A percentile compares a stretch with the other conserved stretches of the same genome.
Evolutionary conservation across 148 eudicot genomes (phyloP).

Genomic region (Rhododendron williamsianum): DNA sequence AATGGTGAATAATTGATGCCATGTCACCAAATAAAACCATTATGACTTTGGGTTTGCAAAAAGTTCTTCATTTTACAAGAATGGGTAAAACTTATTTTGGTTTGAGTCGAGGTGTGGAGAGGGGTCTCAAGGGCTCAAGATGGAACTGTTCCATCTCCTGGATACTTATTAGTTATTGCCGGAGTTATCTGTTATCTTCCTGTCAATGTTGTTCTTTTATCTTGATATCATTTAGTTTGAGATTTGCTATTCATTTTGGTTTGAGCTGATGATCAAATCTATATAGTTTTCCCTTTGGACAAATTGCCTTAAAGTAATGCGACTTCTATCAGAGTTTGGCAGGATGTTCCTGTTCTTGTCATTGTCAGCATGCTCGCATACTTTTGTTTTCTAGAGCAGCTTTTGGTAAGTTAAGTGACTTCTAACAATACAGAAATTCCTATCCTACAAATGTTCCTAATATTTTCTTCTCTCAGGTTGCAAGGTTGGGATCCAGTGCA

Average conservation of each 20-base stretch:
- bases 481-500: constrained; percentile 78
- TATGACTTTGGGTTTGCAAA: background rate
- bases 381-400: constrained; percentile 91
- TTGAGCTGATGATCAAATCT: background rate
- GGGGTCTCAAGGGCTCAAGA: background rate
- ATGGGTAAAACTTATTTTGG: background rate
- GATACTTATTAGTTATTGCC: background rate
- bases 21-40: background rate
- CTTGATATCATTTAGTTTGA: background rate
- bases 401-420: constrained; percentile 57
- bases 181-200: background rate
- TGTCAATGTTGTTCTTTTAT: background rate
- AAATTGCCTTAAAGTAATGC: constrained; percentile 5
- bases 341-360: constrained; percentile 91
- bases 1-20: background rate
- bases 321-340: constrained; percentile 68
- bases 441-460: background rate
- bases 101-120: background rate
- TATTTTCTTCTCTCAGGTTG: constrained; percentile 37
- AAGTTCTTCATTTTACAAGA: background rate
- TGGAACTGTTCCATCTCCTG: background rate
- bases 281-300: background rate
- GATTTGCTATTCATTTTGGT: background rate
- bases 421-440: background rate
- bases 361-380: constrained; percentile 95